These are phyloP conservation scores for Thozetella sp. DNA, from an alignment of 495 filamentous ascomycete genomes.

Conservation along the genomic window DNA sequence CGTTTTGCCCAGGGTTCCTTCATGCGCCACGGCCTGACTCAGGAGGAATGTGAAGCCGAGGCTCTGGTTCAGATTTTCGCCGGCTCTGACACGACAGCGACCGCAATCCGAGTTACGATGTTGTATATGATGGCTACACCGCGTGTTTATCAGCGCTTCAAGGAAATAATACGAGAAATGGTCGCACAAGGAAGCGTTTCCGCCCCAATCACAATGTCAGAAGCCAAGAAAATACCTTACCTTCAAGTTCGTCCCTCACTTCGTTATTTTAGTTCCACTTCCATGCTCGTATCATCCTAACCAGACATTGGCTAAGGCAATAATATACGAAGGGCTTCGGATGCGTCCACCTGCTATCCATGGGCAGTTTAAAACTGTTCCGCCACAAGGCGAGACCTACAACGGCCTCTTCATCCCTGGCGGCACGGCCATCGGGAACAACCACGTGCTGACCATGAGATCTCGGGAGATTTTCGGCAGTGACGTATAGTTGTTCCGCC, in stretches of 20 bases:
- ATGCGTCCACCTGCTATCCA: constrained; percentile 39
- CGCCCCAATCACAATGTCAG: constrained; percentile 28
- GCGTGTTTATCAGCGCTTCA: constrained; percentile 50
- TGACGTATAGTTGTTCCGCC: constrained; percentile 44
- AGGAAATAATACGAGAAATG: constrained; percentile 53
- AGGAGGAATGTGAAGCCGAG: not conserved
- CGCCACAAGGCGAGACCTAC: constrained; percentile 39
- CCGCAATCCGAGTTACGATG: not conserved
- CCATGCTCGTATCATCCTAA: too few species aligned
- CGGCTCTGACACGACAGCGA: not conserved
- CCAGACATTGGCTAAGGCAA: constrained; percentile 34
- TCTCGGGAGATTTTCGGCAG: constrained; percentile 40
- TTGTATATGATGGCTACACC: constrained; percentile 17
- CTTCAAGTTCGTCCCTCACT: constrained; percentile 20
- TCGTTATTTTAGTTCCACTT: too few species aligned
- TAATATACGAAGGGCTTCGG: constrained; percentile 41
- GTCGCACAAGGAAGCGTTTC: constrained; percentile 25
- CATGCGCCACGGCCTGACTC: constrained; percentile 9
- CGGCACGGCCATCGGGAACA: constrained; percentile 53
- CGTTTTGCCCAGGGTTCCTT: constrained; percentile 10
- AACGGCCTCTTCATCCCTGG: constrained; percentile 57
- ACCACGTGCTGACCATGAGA: constrained; percentile 20
- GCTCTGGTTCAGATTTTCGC: not conserved
- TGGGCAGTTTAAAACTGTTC: constrained; percentile 45
- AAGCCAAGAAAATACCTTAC: constrained; percentile 40